phyloP scores from a whole-genome alignment of 2,329 filamentous ascomycete genomes.

The Venturia asperata region DNA sequence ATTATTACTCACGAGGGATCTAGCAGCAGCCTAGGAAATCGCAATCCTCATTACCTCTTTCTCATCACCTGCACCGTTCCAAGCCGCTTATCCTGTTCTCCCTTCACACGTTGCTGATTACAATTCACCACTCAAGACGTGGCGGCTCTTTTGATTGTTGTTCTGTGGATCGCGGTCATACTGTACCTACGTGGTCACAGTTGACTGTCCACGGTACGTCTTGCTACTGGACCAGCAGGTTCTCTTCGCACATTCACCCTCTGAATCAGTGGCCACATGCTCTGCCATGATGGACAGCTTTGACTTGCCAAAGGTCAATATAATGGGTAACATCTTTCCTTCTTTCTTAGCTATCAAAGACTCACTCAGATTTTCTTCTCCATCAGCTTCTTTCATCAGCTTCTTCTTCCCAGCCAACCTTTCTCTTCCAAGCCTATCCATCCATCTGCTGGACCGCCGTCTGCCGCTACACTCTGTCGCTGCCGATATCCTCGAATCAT shows the following conservation, averaged over 20 bases:
- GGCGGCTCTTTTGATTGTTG: neutral
- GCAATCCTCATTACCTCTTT: slow-evolving; percentile 1
- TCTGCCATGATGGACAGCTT: neutral
- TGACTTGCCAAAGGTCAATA: neutral
- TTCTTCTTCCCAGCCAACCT: neutral
- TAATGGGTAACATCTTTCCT: neutral
- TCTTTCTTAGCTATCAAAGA: neutral
- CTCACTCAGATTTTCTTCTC: neutral
- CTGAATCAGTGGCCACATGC: slow-evolving; percentile 8
- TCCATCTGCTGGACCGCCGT: neutral
- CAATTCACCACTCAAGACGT: neutral
- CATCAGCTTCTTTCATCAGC: neutral
- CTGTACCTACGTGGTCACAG: neutral
- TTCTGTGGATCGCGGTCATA: neutral
- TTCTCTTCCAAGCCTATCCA: neutral
- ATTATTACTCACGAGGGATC: slow-evolving; percentile 15
- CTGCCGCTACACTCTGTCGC: neutral
- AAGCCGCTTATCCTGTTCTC: neutral
- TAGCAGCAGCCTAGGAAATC: neutral
- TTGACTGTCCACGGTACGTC: neutral
- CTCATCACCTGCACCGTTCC: neutral
- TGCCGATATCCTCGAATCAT: neutral
- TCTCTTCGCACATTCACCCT: neutral
- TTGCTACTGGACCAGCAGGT: slow-evolving; percentile 6
- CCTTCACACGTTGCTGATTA: neutral